Evolutionary conservation across 2,329 filamentous ascomycete genomes (phyloP), one percentile per base, ranked within the genome.

Genomic region (Colletotrichum plurivorum): DNA sequence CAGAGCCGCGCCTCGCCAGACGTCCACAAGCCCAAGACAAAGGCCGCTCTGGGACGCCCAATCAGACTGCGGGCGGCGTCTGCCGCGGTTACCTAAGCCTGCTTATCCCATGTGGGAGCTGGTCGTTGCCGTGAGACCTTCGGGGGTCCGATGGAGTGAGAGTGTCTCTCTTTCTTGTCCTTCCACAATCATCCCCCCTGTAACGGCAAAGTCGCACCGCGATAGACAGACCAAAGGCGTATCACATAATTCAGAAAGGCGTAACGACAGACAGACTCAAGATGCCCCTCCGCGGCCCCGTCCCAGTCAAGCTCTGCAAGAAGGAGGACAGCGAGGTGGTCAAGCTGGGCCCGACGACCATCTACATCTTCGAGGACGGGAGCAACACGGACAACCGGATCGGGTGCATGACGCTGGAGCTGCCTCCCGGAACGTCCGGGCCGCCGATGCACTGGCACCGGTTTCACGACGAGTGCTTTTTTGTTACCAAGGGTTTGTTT

Each of bases 391-490:
- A 78, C 63, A 77, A 79, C 67, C 75, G 78, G 27, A 74, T 80
- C 63, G 76, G 76, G 43, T 74, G 72, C 49, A 73, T 80, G 67
- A 72, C 76, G 39, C 68, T 80, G 36, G 74, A 76, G 69, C 64
- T 80, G 8, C 78, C 78, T 1, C 71, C 74, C 0, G 78, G 78
- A 2, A 62, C 73, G 36, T 78, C 76, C 8, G 78, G 78, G 2
- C 79, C 78, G 36, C 78, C 78, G 15, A 78, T 81, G 78, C 78
- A 80, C 43, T 80, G 78, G 78, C 78, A 80, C 62, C 75, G 78
- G 5, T 79, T 80, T 48, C 78, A 80, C 51, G 79, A 81, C 54
- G 79, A 81, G 67, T 72, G 78, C 51, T 81, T 80, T 70, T 73
- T 80, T 55, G 74, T 80, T 3, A 78, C 75, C 10, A 80, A 80